Evolutionary conservation across 441 rosid species (phyloP).

Genomic region (Eutrema salsugineum): DNA sequence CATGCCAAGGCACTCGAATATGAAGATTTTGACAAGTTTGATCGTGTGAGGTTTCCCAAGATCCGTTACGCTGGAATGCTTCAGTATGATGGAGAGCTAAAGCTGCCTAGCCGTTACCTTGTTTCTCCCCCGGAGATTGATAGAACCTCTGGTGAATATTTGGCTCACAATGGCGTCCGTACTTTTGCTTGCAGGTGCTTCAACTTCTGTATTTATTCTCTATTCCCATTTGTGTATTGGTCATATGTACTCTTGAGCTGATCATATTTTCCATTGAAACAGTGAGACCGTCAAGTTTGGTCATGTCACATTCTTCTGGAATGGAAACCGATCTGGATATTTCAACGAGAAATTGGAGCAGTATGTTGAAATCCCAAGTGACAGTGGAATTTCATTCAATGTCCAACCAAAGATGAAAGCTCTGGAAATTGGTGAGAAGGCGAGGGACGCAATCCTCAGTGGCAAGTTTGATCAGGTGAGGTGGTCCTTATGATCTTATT

Average conservation of each 20-base stretch:
- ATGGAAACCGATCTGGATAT: constrained; percentile 93
- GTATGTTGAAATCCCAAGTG: constrained; percentile 93
- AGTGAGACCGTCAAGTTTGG: constrained; percentile 99
- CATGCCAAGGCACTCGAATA: constrained; percentile 92
- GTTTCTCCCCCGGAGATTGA: constrained; percentile 97
- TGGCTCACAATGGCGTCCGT: constrained; percentile 72
- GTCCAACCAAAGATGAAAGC: constrained; percentile 94
- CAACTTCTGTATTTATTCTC: neutral
- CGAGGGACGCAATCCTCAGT: constrained; percentile 85
- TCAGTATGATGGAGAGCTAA: constrained; percentile 93
- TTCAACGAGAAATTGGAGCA: constrained; percentile 71
- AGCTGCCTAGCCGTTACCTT: constrained; percentile 80
- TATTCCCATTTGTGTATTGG: neutral
- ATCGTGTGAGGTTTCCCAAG: constrained; percentile 82
- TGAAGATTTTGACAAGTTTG: constrained; percentile 82
- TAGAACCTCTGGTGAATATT: constrained; percentile 96
- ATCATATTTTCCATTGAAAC: constrained; percentile 16
- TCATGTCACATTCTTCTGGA: constrained; percentile 99
- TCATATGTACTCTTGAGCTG: neutral
- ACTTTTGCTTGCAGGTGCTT: constrained; percentile 95
- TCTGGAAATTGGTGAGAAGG: constrained; percentile 76
- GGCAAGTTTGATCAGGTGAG: constrained; percentile 81
- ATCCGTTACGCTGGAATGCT: constrained; percentile 96
- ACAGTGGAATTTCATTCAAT: constrained; percentile 84
- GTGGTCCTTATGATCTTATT: neutral